Percentiles rank a stretch among this genome's conserved stretches.
phyloP scores from a whole-genome alignment of 306 rosid genomes.

The Medicago lupulina region DNA sequence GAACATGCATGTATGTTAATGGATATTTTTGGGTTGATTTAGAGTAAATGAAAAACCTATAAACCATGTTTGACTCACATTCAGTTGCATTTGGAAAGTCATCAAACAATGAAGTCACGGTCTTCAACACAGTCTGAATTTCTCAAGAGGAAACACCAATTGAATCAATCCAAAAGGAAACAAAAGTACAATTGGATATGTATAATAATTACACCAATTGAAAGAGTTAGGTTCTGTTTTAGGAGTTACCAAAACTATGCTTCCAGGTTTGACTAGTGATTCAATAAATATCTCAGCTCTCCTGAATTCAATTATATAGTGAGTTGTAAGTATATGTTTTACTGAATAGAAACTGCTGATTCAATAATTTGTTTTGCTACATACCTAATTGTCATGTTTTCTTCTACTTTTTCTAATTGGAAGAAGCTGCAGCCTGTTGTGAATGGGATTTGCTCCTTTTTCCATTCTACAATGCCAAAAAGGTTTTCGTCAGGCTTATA shows the following conservation, averaged over 20 bases:
- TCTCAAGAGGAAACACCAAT: constrained; percentile 16
- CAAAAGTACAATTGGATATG: not conserved
- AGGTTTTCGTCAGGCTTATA: constrained; percentile 15
- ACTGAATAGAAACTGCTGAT: not conserved
- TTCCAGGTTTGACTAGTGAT: constrained; percentile 87
- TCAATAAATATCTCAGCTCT: constrained; percentile 71
- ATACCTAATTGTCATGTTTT: constrained; percentile 56
- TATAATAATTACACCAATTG: constrained; percentile 3
- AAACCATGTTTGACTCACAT: constrained; percentile 54
- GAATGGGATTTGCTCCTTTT: constrained; percentile 67
- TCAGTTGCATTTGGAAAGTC: constrained; percentile 60
- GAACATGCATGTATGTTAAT: not conserved
- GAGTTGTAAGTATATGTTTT: constrained; percentile 44
- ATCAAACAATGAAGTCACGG: constrained; percentile 66
- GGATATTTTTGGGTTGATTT: constrained; percentile 16
- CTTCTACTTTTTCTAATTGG: constrained; percentile 56
- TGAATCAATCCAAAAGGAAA: constrained; percentile 19
- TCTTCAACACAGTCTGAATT: constrained; percentile 64
- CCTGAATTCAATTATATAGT: constrained; percentile 54
- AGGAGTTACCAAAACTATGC: constrained; percentile 67
- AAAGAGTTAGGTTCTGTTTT: constrained; percentile 18
- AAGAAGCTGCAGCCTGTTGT: constrained; percentile 90
- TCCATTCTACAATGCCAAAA: constrained; percentile 67
- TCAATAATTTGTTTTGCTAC: not conserved
- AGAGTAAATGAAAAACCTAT: constrained; percentile 22